A percentile compares a stretch with the other conserved stretches of the same genome.
These are phyloP conservation scores for Populus deltoides DNA, from an alignment of 345 rosid species.

Conservation along the genomic window DNA sequence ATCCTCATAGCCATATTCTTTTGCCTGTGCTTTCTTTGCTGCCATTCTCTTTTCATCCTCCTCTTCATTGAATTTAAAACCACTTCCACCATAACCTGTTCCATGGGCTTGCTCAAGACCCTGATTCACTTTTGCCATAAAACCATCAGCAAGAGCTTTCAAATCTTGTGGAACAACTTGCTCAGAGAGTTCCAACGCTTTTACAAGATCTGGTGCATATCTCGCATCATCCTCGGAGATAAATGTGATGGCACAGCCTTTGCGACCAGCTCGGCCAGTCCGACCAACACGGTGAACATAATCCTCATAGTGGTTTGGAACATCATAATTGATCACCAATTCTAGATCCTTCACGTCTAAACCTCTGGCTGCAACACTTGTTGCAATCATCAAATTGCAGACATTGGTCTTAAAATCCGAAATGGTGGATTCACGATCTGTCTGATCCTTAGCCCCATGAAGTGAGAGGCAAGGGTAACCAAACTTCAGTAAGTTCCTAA, in stretches of 20 bases:
- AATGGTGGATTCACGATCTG: constrained; percentile 89
- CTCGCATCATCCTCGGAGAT: constrained; percentile 85
- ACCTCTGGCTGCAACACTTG: constrained; percentile 96
- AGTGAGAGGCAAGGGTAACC: constrained; percentile 95
- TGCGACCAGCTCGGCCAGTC: constrained; percentile 94
- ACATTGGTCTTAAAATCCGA: constrained; percentile 88
- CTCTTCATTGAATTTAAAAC: constrained; percentile 95
- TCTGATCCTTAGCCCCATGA: constrained; percentile 96
- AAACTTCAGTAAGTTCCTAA: constrained; percentile 65
- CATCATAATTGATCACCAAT: constrained; percentile 84
- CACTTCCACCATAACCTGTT: constrained; percentile 97
- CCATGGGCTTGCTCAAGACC: constrained; percentile 97
- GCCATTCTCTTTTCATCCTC: constrained; percentile 93
- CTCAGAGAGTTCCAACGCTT: constrained; percentile 93
- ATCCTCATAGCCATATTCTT: constrained; percentile 94
- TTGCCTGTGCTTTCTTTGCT: constrained; percentile 94
- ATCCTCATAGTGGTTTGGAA: constrained; percentile 92
- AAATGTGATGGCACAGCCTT: constrained; percentile 93
- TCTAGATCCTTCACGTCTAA: constrained; percentile 97
- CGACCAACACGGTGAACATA: constrained; percentile 98
- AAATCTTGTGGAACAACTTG: constrained; percentile 91
- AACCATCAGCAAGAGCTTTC: constrained; percentile 80
- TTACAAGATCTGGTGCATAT: constrained; percentile 95
- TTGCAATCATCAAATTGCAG: constrained; percentile 84
- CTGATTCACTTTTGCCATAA: constrained; percentile 88